A percentile compares a stretch with the other conserved stretches of the same genome.
Conservation (phyloP, 2,329 filamentous ascomycete species). For the Tricladium varicosporioides region DNA sequence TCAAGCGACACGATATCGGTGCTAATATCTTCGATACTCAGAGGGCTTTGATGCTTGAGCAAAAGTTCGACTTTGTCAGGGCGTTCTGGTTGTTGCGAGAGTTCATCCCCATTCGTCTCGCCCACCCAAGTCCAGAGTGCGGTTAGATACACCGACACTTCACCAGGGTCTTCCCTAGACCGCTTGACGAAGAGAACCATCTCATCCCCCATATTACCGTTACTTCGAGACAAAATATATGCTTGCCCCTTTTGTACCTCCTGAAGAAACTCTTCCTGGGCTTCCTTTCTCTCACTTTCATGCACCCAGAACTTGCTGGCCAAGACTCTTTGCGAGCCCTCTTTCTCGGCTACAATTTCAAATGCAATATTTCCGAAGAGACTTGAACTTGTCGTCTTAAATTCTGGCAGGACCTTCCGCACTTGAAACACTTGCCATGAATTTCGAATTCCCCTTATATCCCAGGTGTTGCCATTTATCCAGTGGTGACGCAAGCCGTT, state of each 20-base stretch:
- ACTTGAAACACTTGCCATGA: neutral
- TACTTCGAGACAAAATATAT: neutral
- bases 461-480: neutral
- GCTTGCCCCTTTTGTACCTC: neutral
- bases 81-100: neutral
- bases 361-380: neutral
- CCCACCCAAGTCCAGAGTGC: neutral
- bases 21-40: neutral
- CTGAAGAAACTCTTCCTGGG: neutral
- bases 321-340: neutral
- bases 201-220: neutral
- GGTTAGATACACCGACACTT: neutral
- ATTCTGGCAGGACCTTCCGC: neutral
- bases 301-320: neutral
- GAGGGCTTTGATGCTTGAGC: neutral
- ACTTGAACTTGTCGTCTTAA: neutral
- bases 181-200: neutral
- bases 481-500: neutral
- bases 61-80: neutral
- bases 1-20: neutral
- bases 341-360: neutral
- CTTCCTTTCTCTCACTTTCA: neutral
- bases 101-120: neutral
- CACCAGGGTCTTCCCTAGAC: neutral
- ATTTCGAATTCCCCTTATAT: neutral